These are phyloP conservation scores for Salix purpurea DNA, from an alignment of 345 rosid species.

Conservation along the genomic window DNA sequence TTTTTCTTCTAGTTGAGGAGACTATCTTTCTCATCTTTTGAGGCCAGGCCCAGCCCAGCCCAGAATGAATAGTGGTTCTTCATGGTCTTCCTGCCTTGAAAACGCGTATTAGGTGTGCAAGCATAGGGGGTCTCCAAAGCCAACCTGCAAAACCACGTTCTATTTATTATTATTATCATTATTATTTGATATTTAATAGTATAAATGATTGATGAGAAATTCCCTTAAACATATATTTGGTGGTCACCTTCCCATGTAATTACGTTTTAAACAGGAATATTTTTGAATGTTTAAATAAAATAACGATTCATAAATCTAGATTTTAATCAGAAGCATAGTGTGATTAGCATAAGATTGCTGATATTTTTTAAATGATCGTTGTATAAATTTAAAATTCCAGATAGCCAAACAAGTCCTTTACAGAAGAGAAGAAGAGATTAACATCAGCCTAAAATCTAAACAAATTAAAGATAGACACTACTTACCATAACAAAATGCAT, in stretches of 20 bases:
- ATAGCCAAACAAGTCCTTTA: background rate
- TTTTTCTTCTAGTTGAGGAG: background rate
- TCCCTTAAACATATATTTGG: too few relatives aligned
- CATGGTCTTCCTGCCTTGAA: background rate
- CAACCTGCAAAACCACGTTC: constrained; percentile 37
- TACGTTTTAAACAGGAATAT: too few relatives aligned
- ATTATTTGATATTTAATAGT: too few relatives aligned
- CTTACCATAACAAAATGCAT: too few relatives aligned
- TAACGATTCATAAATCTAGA: background rate
- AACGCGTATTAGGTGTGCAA: constrained; percentile 14
- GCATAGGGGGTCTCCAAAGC: constrained; percentile 33
- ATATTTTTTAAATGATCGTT: too few relatives aligned
- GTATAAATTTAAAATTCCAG: background rate
- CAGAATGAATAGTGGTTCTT: background rate
- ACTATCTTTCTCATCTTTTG: background rate
- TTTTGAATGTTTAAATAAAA: too few relatives aligned
- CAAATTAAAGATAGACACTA: background rate
- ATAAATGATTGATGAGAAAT: too few relatives aligned
- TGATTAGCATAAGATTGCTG: too few relatives aligned
- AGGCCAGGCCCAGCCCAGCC: background rate
- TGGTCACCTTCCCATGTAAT: background rate
- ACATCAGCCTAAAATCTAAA: background rate
- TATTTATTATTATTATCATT: background rate
- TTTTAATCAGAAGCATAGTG: too few relatives aligned
- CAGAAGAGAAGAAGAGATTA: background rate